Evolutionary conservation across 2,329 filamentous ascomycete species (phyloP), one percentile per base, ranked within the genome.

Genomic region (Penicillium sp.): DNA sequence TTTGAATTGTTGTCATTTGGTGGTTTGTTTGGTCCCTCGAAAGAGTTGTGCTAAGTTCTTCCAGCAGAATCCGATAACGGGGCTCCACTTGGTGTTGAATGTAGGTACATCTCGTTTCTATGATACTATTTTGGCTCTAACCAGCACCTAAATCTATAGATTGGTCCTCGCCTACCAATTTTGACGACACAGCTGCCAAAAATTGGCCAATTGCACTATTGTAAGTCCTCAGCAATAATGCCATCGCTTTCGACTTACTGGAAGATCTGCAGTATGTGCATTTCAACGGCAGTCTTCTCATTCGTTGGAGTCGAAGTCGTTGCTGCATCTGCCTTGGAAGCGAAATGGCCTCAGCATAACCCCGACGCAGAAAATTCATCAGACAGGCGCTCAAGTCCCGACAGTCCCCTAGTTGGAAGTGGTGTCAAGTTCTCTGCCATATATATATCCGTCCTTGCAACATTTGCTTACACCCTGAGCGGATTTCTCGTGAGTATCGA

Each of bases 301-400:
- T 75, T 67, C 42, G 61, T 70, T 13, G 72, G 73, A 0, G 64
- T 75, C 10, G 73, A 75, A 44, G 67, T 73, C 3, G 63, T 72
- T 1, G 68, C 72, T 0, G 67, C 71, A 4, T 72, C 69, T 9
- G 72, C 72, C 2, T 61, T 74, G 11, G 72, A 75, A 59, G 73
- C 71, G n/a, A 54, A 49, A 44, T 49, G 59, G 60, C 27, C 55
- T 63, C 19, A 62, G 63, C 11, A 49, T 19, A 14, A 21, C n/a
- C 10, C 42, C 35, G 13, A 35, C 7, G 35, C 24, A 13, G 39
- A 46, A 31, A 43, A 56, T 47, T 19, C 46, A 35, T 35, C 51
- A 29, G 31, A 19, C 5, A 49, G 49, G 10, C 31, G 55, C n/a
- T 13, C 35, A 19, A 19, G 35, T 9, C 4, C 35, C n/a, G 19